Base-by-base conservation (phyloP, 2,329 filamentous ascomycete species). In the Myriangium duriaei region DNA sequence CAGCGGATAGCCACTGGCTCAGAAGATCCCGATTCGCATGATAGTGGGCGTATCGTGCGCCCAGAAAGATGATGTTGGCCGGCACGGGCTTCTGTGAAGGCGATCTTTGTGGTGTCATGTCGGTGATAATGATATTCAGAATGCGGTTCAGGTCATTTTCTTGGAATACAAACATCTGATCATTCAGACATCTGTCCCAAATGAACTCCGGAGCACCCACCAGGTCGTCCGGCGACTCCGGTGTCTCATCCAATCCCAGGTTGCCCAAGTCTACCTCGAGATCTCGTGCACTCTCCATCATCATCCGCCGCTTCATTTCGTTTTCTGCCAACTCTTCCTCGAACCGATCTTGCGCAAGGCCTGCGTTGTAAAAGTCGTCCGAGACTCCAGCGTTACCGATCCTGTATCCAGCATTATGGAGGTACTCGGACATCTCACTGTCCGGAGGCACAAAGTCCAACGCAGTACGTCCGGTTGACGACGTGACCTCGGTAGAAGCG, bases 81-180 rank as follows among this genome's bases (percentile, higher is more conserved):
- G 91, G 91, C 0, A 98, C 87, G 0, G 91, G 91, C 51, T 98
- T 98, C 55, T 98, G 91, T n/a, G 86, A 83, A 0, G 87, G 84
- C 18, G 88, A 94, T 50, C 91, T 72, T 61, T 95, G 87, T 1
- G 91, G 91, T 1, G 85, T 92, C 91, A 98, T 96, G 52, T 91
- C 88, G 44, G 88, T 96, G 54, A 98, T 93, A 55, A 96, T 78
- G 39, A 96, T 91, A 55, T 94, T 82, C 48, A 98, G 71, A 51
- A 98, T 95, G 42, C 80, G 78, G 42, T 88, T 81, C 36, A 98
- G 71, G 54, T 98, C 88, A 55, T 76, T 80, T 49, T 96, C 88
- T 58, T 98, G 91, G 57, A 98, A 98, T 26, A 98, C 91, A 56
- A 98, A 98, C 91, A 98, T 98, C 58, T 98, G 91, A 56, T 98